A percentile compares a stretch with the other conserved stretches of the same genome.
Conservation (phyloP, 2,329 filamentous ascomycete species). For the Tolypocladium sp. region DNA sequence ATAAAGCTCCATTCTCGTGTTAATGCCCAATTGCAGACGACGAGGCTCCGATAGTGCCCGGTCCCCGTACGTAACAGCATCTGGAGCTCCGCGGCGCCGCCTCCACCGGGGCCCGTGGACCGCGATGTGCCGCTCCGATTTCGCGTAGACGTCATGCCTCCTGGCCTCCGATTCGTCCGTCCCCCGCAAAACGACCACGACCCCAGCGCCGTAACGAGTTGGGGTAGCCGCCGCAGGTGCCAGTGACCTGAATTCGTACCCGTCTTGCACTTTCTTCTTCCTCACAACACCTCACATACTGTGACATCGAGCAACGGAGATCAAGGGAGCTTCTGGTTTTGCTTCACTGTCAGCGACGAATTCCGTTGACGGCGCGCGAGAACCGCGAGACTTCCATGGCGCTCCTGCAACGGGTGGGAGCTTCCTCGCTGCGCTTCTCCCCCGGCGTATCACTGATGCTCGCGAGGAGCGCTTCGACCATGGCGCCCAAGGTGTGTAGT, state of each 20-base stretch:
- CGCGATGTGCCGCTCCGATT: neutral
- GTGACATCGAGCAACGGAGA: neutral
- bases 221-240: neutral
- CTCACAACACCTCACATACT: neutral
- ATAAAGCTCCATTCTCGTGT: neutral
- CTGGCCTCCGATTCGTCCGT: neutral
- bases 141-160: neutral
- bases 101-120: conserved; percentile 2
- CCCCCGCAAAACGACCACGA: neutral
- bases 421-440: conserved; percentile 22
- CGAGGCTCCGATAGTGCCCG: neutral
- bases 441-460: conserved; percentile 14
- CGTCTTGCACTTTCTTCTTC: neutral
- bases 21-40: neutral
- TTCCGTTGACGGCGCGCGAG: neutral
- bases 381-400: conserved; percentile 13
- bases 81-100: neutral
- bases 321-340: neutral
- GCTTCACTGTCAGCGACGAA: neutral
- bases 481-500: conserved; percentile 32
- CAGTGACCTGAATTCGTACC: neutral
- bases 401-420: conserved; percentile 19
- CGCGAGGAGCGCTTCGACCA: conserved; percentile 33
- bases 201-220: neutral
- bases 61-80: conserved; percentile 1